Evolutionary conservation across 768 basidiomycete species (phyloP), one percentile per base, ranked within the genome.

Genomic region (Megacollybia marginata): DNA sequence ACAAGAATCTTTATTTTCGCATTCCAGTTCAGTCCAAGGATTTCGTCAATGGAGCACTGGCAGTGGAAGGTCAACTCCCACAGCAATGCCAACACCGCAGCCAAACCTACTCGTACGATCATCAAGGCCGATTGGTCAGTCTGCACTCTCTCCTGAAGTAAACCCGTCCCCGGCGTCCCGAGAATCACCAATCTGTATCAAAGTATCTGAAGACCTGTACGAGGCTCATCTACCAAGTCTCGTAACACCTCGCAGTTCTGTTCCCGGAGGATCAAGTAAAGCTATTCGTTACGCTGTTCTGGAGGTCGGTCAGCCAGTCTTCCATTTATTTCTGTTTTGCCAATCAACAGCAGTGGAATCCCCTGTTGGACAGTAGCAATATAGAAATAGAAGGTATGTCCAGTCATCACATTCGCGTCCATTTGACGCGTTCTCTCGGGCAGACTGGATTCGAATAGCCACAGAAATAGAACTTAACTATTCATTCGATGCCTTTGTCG

Each of bases 401-500:
- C 23, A 6, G 23, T 28, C 4, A 6, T 28, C 6, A 6, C 23
- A 28, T 28, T 28, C 23, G 23, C 23, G 15, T 38, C 32, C 23
- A 50, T 15, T 34, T 43, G 46, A 19, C 15, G 20, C 46, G 6
- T 54, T 56, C 44, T 32, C 32, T 19, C 9, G 8, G 3, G n/a
- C 60, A 88, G 92, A 92, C 59, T 94, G 92, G 91, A 85, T 92
- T 56, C 76, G 90, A 9, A 84, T 97, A 33, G 88, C 92, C 0
- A 84, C 82, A 1, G 94, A 97, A 59, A 92, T 97, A 56, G 92
- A 95, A 59, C 80, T 92, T 47, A 96, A 96, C 62, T 96, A 96
- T 59, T 63, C 74, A 32, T 97, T 91, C 61, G 94, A 97, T 58
- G 91, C 90, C 0, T 96, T 97, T 60, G 82, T 97, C 16, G 71